Percentiles rank a stretch among this genome's conserved stretches.
These are phyloP conservation scores for Trichocomaceae sp. DNA, from an alignment of 2,329 filamentous ascomycete genomes.

Conservation along the genomic window DNA sequence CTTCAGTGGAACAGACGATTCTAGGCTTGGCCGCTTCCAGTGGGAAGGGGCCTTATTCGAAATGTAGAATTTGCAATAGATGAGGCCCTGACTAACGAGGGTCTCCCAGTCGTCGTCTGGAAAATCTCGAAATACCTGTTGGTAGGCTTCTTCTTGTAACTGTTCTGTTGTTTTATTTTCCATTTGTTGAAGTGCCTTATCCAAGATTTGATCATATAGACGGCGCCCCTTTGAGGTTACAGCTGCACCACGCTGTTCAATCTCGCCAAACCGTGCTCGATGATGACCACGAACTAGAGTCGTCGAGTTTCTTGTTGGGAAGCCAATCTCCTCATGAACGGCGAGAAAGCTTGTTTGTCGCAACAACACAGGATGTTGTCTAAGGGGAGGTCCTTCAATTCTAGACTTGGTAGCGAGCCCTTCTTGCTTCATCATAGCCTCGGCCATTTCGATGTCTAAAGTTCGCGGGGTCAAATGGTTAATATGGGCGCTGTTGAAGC, in stretches of 20 bases:
- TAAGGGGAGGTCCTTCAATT: not conserved
- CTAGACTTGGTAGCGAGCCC: not conserved
- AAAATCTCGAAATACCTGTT: not conserved
- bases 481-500: not conserved
- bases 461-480: not conserved
- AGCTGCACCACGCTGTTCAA: not conserved
- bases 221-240: not conserved
- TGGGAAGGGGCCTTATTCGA: not conserved
- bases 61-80: not conserved
- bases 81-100: not conserved
- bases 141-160: not conserved
- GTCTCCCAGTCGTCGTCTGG: not conserved
- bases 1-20: not conserved
- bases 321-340: not conserved
- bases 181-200: no score
- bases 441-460: not conserved
- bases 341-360: not conserved
- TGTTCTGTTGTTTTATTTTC: not conserved
- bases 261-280: not conserved
- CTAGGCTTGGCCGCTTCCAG: not conserved
- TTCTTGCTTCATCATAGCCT: not conserved
- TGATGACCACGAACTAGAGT: not conserved
- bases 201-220: not conserved
- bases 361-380: not conserved
- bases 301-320: not conserved